Conservation (phyloP, 2,329 filamentous ascomycete genomes). For the Neoascochyta sp. region DNA sequence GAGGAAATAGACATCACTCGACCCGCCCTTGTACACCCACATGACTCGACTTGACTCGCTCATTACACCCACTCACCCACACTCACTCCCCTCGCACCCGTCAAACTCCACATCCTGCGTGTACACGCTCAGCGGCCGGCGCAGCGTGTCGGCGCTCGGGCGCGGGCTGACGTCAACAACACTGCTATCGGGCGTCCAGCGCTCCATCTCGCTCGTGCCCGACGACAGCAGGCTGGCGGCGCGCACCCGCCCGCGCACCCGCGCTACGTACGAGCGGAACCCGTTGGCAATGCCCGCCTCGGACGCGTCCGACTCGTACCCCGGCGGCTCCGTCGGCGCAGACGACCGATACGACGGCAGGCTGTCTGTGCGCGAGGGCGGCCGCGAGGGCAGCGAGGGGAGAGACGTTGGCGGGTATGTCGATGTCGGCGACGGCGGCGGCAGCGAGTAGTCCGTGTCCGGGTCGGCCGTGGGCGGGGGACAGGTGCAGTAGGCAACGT, state of each 20-base stretch:
- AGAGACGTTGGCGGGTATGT: constrained; percentile 29
- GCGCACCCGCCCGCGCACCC: not conserved
- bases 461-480: too few relatives aligned
- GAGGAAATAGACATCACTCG: too few relatives aligned
- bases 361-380: constrained; percentile 38
- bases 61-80: too few relatives aligned
- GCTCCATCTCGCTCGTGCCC: constrained; percentile 12
- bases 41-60: too few relatives aligned
- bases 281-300: constrained; percentile 39
- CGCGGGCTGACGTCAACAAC: constrained; percentile 39
- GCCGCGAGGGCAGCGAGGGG: constrained; percentile 33
- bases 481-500: constrained; percentile 15
- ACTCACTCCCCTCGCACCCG: too few relatives aligned
- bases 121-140: constrained; percentile 22
- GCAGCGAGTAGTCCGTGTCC: constrained; percentile 22
- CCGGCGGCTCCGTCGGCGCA: constrained; percentile 37
- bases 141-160: constrained; percentile 37
- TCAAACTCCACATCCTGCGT: constrained; percentile 15
- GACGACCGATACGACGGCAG: constrained; percentile 47
- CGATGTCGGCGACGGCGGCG: constrained; percentile 28
- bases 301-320: constrained; percentile 39
- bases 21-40: too few relatives aligned
- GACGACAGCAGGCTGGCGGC: constrained; percentile 1
- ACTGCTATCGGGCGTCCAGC: constrained; percentile 40
- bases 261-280: constrained; percentile 39